Evolutionary conservation across 345 rosid species (phyloP), one percentile per base, ranked within the genome.

Genomic region (Atalantia buxifolia): DNA sequence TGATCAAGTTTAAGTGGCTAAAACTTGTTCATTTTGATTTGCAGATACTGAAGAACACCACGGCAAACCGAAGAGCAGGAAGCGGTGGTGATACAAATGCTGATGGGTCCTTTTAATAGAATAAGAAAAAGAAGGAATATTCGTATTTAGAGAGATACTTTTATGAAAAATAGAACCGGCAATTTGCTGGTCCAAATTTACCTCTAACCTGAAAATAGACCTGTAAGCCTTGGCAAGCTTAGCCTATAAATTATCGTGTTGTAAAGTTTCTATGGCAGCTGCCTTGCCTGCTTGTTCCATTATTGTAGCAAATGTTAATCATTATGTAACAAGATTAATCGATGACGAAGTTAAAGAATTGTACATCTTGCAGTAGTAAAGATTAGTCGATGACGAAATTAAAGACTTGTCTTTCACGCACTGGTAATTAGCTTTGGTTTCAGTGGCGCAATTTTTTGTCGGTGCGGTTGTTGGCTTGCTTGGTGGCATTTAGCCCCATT

Each of bases 31-130:
- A 45, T 45, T 45, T 13, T 12, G 50, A 45, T 45, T 7, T 81
- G 87, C 90, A 95, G 98, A 93, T 93, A 83, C 73, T 95, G 84
- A 93, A 93, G 93, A 93, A 95, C 88, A 93, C 97, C n/a, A 95
- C 99, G n/a, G 96, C 93, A 2, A 87, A 92, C 87, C 84, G 91
- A 86, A 87, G 92, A 83, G 92, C 90, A 31, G 86, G 92, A 45
- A 4, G 50, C 57, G 76, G 85, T 12, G 76, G 87, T 65, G 84
- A 85, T 85, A 63, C 92, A 31, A 91, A 85, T 40, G 86, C 80
- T 0, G 98, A 92, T 25, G 88, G 91, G 30, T 80, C 85, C 9
- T 80, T 77, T 25, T 88, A 83, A 83, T 69, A 65, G 22, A 35
- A 16, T 31, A 4, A 22, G 60, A 45, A 1, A 1, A 18, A 24